phyloP scores from a whole-genome alignment of 139 green algal genomes.

The Volvox africanus region DNA sequence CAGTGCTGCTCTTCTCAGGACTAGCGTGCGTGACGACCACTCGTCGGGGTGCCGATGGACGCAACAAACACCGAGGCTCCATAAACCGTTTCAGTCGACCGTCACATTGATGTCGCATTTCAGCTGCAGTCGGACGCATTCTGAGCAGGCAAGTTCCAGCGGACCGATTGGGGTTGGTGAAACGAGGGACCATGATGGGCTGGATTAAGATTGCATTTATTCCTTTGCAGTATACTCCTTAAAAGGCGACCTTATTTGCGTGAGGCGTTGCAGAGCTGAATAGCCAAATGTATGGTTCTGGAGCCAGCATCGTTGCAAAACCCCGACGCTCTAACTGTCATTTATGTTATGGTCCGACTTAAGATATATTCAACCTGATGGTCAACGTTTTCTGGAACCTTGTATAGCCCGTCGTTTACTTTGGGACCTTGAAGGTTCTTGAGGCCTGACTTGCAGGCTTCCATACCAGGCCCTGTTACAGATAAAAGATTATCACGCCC shows the following conservation, averaged over 20 bases:
- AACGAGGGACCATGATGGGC: no score
- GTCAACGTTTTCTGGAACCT: no score
- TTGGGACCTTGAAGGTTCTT: no score
- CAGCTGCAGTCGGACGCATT: not conserved
- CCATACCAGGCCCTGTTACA: no score
- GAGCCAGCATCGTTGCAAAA: not conserved
- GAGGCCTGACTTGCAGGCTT: no score
- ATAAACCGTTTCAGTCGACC: not conserved
- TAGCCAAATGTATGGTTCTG: not conserved
- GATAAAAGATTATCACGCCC: no score
- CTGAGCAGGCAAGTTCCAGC: not conserved
- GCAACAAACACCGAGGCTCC: not conserved
- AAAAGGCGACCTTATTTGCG: not conserved
- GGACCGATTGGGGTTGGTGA: not conserved
- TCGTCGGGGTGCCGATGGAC: not conserved
- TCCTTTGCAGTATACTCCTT: not conserved
- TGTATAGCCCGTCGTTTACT: no score
- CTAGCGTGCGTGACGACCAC: slow-evolving; percentile 7
- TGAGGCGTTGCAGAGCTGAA: not conserved
- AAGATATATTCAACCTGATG: no score
- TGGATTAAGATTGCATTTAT: not conserved
- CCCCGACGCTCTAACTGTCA: not conserved
- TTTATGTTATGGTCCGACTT: not conserved
- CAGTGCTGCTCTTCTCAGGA: slow-evolving; percentile 22
- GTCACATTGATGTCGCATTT: not conserved